Evolutionary conservation across 345 rosid genomes (phyloP), one percentile per base, ranked within the genome.

Genomic region (Camelina hispida): DNA sequence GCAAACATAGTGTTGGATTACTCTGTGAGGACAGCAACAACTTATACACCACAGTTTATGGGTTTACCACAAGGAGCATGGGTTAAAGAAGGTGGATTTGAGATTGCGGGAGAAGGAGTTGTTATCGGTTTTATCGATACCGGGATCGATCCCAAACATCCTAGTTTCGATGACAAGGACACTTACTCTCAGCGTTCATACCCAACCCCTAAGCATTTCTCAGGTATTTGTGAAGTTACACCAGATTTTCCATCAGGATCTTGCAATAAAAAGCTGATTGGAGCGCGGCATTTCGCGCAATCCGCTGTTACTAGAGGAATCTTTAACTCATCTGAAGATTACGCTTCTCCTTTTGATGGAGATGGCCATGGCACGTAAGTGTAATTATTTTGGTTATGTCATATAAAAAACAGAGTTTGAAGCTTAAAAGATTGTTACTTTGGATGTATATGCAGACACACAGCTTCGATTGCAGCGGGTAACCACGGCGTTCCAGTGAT

Each of bases 281-380:
- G 89, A n/a, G 98, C 97, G 22, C 86, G 95, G 16, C 98, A 94
- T 81, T 94, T 90, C 68, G 96, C 93, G 7, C 92, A 93, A 50
- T 94, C 98, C 38, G 97, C 98, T 66, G 84, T 94, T 62, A 91
- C 95, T 14, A 88, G 97, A 83, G 98, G 96, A 81, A 78, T 88
- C 81, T 91, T 94, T 83, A 94, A 94, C 83, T 84, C 97, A 17
- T 77, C 88, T 56, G 82, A 91, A 79, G 98, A 94, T 62, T 94
- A 88, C 46, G 95, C 98, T 69, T 91, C 97, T 37, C 98, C 98
- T 17, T 88, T 84, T 58, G 98, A 94, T 59, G 95, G 87, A 53
- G 97, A 94, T 87, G 97, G 98, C n/a, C 98, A 94, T 71, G 98
- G 98, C 67, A 90, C 97, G 97, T 94, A 84, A 87, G 98, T 88